These are phyloP conservation scores for Xylaria sp. DNA, from an alignment of 2,329 filamentous ascomycete genomes.

Conservation along the genomic window DNA sequence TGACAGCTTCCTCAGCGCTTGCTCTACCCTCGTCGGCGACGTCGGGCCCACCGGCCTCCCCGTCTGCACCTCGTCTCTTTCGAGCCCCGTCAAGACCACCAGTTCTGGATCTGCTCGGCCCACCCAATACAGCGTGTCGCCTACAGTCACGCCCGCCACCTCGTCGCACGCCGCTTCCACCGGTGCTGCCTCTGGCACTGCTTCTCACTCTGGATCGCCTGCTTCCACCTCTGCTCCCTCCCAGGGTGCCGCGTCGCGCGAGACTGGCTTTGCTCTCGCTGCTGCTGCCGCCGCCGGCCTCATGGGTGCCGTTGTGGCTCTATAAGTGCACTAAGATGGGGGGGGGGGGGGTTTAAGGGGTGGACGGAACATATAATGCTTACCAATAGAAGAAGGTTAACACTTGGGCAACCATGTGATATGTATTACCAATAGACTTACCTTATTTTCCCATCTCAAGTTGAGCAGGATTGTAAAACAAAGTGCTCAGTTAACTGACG, in stretches of 20 bases:
- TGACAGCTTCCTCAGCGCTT: slow-evolving; percentile 34
- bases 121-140: neutral
- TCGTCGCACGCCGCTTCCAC: slow-evolving; percentile 1
- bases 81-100: neutral
- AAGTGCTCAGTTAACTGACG: neutral
- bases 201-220: slow-evolving; percentile 16
- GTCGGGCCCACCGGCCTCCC: slow-evolving; percentile 24
- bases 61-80: slow-evolving; percentile 33
- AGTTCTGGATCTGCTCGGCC: neutral
- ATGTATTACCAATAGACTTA: neutral
- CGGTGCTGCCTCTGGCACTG: neutral
- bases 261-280: slow-evolving; percentile 37
- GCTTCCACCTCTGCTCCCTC: slow-evolving; percentile 10
- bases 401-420: neutral
- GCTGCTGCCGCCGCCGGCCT: slow-evolving; percentile 36
- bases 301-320: slow-evolving; percentile 37
- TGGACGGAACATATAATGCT: neutral
- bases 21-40: slow-evolving; percentile 33
- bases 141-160: neutral
- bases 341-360: neutral
- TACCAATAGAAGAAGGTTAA: neutral
- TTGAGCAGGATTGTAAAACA: neutral
- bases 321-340: slow-evolving; percentile 27
- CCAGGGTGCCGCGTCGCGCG: slow-evolving; percentile 33
- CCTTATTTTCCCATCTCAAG: neutral